Evolutionary conservation across 257 asterid genomes (phyloP).

Genomic region (Solanum ossicruentum): DNA sequence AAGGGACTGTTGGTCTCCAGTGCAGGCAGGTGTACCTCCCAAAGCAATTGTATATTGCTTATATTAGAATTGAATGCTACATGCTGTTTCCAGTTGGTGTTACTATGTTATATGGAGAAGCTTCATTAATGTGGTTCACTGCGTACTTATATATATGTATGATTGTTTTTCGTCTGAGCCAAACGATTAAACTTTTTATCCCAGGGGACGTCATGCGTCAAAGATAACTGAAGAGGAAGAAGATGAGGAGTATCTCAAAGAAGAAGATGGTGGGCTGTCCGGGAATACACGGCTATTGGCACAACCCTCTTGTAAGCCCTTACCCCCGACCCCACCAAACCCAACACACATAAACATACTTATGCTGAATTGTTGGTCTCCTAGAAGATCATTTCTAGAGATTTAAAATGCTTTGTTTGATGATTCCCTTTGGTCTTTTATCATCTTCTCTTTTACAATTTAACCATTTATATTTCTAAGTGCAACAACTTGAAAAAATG

Average conservation of each 20-base stretch:
- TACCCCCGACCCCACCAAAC: background rate
- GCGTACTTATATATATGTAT: background rate
- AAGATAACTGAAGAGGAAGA: conserved; percentile 98
- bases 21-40: background rate
- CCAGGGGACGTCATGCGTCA: conserved; percentile 97
- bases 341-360: background rate
- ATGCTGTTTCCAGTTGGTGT: background rate
- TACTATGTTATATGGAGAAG: background rate
- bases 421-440: background rate
- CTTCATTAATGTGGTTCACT: background rate
- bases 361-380: background rate
- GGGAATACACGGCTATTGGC: conserved; percentile 83
- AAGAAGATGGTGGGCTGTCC: conserved; percentile 62
- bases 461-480: background rate
- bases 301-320: conserved; percentile 85
- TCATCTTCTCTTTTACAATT: background rate
- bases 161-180: background rate
- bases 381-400: background rate
- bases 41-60: background rate
- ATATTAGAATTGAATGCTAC: background rate
- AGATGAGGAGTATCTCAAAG: conserved; percentile 92
- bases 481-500: background rate
- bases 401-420: background rate
- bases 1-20: background rate
- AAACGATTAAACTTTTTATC: conserved; percentile 4